Conservation (phyloP, 345 rosid genomes). For the Erucastrum elatum region DNA sequence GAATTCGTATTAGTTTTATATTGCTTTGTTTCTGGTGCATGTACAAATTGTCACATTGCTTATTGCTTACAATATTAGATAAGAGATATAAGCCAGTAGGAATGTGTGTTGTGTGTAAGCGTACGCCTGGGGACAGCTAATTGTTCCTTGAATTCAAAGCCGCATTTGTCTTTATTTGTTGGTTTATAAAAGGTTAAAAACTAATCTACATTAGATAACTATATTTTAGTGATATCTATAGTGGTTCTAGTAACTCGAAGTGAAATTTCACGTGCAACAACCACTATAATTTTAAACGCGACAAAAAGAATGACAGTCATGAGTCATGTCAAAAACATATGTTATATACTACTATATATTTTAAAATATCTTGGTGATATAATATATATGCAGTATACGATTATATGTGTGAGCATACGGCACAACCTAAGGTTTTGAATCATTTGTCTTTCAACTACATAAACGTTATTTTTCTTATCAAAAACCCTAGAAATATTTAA, state of each 20-base stretch:
- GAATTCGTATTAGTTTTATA: background rate
- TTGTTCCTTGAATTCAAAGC: conserved; percentile 29
- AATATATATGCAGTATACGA: background rate
- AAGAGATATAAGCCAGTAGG: background rate
- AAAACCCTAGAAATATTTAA: background rate
- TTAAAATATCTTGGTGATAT: background rate
- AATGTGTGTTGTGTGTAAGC: conserved; percentile 13
- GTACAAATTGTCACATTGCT: background rate
- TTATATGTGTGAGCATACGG: background rate
- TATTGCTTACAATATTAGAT: background rate
- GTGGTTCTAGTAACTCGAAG: conserved; percentile 20
- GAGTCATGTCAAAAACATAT: background rate
- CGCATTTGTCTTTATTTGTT: background rate
- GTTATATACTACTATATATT: background rate
- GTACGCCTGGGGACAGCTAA: conserved; percentile 32
- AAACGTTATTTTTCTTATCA: background rate
- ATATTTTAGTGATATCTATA: background rate
- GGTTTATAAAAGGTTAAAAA: background rate
- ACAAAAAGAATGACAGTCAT: conserved; percentile 33
- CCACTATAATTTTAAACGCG: conserved; percentile 22
- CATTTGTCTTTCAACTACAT: background rate
- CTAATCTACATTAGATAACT: conserved; percentile 7
- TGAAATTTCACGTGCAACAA: conserved; percentile 36
- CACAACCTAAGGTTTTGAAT: background rate
- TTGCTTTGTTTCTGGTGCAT: too few relatives aligned